Evolutionary conservation across 2,329 filamentous ascomycete species (phyloP), one percentile per base, ranked within the genome.

Genomic region (Ceratocystis variospora): DNA sequence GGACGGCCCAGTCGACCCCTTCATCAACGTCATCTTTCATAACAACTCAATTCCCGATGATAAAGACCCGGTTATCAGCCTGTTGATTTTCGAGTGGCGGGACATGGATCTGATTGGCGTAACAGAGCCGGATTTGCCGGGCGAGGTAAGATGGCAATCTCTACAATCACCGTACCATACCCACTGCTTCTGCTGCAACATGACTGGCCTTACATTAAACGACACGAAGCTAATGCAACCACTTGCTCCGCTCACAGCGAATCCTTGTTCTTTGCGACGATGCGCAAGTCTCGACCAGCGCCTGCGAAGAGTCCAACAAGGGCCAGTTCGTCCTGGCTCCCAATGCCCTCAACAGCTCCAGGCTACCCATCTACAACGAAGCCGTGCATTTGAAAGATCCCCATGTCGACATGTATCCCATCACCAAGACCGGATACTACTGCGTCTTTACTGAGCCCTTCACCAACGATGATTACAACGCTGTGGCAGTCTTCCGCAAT

Each of bases 341-440:
- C 65, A 89, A 96, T 73, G 88, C 89, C 63, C 88, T 86, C 53
- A 82, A 87, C 44, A 78, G 81, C 61, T 89, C 90, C 33, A 82
- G 81, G 67, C 89, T 83, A 70, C 75, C 87, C 62, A 89, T 99
- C 70, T 79, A 89, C 70, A 93, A 90, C 68, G 80, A 88, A 74
- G 90, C 91, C 8, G 79, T 97, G 68, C 86, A 96, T 73, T 80
- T 97, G 63, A 93, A 90, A 70, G 80, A 89, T 66, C 82, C 89
- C 1, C 79, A 81, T 10, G 80, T 86, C 1, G 84, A 96, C 74
- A 89, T 90, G 69, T 99, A 97, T 74, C 80, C 84, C 5, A 86
- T 96, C 71, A 87, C 87, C 72, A 90, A 90, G 75, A 99, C 94
- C 0, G 94, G 94, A 33, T 99, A 96, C 77, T 99, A 96, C 76